Evolutionary conservation across 495 filamentous ascomycete genomes (phyloP).

Genomic region (Jackrogersella multiformis): DNA sequence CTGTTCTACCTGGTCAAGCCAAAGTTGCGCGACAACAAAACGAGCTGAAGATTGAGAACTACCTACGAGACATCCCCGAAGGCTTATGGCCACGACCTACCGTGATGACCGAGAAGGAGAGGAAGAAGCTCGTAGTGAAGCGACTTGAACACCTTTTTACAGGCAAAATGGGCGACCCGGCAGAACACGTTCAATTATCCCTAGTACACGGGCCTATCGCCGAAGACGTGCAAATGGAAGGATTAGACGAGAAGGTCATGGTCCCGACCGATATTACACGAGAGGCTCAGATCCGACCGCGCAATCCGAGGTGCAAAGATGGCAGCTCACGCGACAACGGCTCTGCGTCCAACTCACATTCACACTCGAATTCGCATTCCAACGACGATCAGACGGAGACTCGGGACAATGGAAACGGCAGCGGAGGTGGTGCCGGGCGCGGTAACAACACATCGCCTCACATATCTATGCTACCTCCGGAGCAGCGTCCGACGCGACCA

Average conservation of each 20-base stretch:
- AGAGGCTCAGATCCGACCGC: constrained; percentile 52
- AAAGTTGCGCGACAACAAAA: constrained; percentile 42
- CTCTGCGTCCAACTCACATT: constrained; percentile 38
- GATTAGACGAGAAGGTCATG: constrained; percentile 41
- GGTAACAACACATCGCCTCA: constrained; percentile 56
- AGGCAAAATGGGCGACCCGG: constrained; percentile 64
- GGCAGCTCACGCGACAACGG: constrained; percentile 42
- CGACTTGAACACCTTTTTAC: constrained; percentile 81
- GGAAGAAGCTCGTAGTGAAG: constrained; percentile 75
- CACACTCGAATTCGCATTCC: constrained; percentile 50
- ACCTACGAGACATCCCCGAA: constrained; percentile 68
- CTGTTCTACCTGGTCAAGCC: constrained; percentile 37
- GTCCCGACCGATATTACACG: constrained; percentile 42
- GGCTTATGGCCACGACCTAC: constrained; percentile 63
- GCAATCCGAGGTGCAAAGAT: constrained; percentile 43
- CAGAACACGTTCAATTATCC: constrained; percentile 33
- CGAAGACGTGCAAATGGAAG: constrained; percentile 65
- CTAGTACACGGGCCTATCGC: constrained; percentile 59
- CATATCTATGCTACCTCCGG: constrained; percentile 51
- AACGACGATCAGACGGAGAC: constrained; percentile 52
- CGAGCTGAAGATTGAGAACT: constrained; percentile 65
- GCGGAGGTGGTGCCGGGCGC: constrained; percentile 40
- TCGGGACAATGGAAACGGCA: constrained; percentile 42
- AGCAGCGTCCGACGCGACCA: constrained; percentile 77
- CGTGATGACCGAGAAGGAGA: constrained; percentile 70